phyloP scores from a whole-genome alignment of 139 green algal species.

The Chlorella vulgaris region DNA sequence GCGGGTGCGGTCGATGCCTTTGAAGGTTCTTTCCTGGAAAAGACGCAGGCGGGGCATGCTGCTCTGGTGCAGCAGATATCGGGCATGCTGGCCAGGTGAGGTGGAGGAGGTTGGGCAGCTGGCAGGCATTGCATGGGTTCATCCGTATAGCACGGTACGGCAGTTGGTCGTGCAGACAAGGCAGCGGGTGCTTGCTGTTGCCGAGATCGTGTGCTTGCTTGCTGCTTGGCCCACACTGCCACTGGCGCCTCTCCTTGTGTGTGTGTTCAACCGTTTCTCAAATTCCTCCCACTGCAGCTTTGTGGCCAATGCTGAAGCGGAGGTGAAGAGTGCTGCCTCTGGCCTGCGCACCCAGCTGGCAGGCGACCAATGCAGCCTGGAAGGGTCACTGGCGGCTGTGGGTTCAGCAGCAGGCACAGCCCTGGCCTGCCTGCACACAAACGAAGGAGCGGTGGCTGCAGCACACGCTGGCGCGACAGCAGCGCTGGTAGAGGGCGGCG shows the following conservation, averaged over 20 bases:
- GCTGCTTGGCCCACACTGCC: too few relatives aligned
- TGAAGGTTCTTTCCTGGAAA: slow-evolving; percentile 35
- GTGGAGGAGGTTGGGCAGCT: background rate
- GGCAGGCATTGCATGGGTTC: background rate
- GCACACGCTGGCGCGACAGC: background rate
- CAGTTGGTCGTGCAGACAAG: too few relatives aligned
- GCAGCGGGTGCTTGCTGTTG: background rate
- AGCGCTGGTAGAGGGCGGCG: slow-evolving; percentile 16
- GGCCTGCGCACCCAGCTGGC: slow-evolving; percentile 6
- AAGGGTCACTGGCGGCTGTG: slow-evolving; percentile 4
- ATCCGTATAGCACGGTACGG: too few relatives aligned
- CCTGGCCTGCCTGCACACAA: slow-evolving; percentile 1
- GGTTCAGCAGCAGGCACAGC: background rate
- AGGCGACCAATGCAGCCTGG: slow-evolving; percentile 6
- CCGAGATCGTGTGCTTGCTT: too few relatives aligned
- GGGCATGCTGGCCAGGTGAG: slow-evolving; percentile 44
- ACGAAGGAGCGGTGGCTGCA: background rate
- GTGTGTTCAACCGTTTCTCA: too few relatives aligned
- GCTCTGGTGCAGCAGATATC: slow-evolving; percentile 50
- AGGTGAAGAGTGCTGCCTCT: slow-evolving; percentile 18
- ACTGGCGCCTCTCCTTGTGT: too few relatives aligned
- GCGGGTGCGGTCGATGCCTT: background rate
- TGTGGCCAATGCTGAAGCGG: slow-evolving; percentile 24
- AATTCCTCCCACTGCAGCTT: slow-evolving; percentile 42
- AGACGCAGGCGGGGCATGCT: slow-evolving; percentile 40